Evolutionary conservation across 2,329 filamentous ascomycete genomes (phyloP), one percentile per base, ranked within the genome.

Genomic region (Xylaria digitata): DNA sequence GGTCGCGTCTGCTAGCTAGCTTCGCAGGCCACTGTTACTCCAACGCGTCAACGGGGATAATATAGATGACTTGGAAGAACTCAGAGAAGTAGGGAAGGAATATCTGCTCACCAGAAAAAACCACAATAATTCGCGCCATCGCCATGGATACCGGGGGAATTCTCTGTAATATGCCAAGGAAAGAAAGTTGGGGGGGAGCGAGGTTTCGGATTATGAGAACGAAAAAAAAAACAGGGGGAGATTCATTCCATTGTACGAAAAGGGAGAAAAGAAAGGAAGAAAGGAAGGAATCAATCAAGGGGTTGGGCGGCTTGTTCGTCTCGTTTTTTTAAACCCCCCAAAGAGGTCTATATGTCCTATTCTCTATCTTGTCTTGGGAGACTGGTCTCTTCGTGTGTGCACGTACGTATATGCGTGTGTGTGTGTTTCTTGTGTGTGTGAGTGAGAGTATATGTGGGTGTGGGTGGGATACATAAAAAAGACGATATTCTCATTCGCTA

Each of bases 1-100:
- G 65, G 71, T 72, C 23, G 70, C 67, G 40, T 73, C 75, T 58
- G 61, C 72, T 21, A 73, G 73, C 61, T 75, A 74, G 73, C 63
- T 73, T 48, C 73, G 61, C 42, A 63, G 66, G 61, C 66, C 72
- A 45, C 61, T 73, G 49, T 34, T 53, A 58, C 69, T 43, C 56
- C 60, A 68, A 21, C 60, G 52, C 32, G 8, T 52, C 13, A 48
- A 65, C n/a, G 56, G 21, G 13, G 65, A 57, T 23, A 23, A 43
- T 26, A 5, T 26, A 11, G 42, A 34, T 6, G 6, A 21, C 34
- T 37, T 15, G 4, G 45, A 37, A 49, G 43, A 50, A 5, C 26
- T 26, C 6, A 13, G 19, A 49, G 9, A 21, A 30, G 30, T 17
- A 32, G 30, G 13, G 7, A 45, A 23, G 37, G 34, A 17, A 37